Conservation (phyloP, 306 rosid genomes). For the Castanopsis chinensis region DNA sequence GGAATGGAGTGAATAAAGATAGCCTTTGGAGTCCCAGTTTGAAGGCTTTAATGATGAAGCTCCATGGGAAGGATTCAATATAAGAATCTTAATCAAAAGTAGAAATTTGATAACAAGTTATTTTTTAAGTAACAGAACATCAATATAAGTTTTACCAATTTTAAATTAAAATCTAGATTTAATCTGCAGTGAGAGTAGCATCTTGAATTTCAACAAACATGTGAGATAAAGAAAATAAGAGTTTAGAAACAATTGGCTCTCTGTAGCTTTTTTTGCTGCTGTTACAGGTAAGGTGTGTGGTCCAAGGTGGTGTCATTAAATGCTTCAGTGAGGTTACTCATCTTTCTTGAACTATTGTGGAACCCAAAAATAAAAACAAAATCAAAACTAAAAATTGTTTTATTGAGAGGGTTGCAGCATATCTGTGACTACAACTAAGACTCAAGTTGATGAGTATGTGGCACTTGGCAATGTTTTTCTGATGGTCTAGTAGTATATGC, state of each 20-base stretch:
- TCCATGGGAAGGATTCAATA: neutral
- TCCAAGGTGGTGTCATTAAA: too few relatives aligned
- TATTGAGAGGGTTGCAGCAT: neutral
- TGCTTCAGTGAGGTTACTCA: too few relatives aligned
- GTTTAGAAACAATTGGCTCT: neutral
- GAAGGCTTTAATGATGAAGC: neutral
- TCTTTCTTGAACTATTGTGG: too few relatives aligned
- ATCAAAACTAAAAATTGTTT: too few relatives aligned
- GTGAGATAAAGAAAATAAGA: neutral
- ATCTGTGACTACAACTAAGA: neutral
- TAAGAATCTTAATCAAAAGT: neutral
- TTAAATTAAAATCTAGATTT: neutral
- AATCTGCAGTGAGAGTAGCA: neutral
- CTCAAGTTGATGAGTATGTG: neutral
- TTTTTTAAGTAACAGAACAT: neutral
- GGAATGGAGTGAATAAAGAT: neutral
- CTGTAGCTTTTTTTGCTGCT: neutral
- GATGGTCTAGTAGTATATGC: neutral
- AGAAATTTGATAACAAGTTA: neutral
- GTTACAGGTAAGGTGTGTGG: neutral
- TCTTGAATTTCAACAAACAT: neutral
- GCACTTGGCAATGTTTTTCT: neutral
- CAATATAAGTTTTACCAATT: neutral
- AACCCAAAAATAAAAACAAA: too few relatives aligned
- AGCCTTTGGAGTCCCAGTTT: neutral